Conservation (phyloP, 257 asterid genomes). For the Apocynum venetum region DNA sequence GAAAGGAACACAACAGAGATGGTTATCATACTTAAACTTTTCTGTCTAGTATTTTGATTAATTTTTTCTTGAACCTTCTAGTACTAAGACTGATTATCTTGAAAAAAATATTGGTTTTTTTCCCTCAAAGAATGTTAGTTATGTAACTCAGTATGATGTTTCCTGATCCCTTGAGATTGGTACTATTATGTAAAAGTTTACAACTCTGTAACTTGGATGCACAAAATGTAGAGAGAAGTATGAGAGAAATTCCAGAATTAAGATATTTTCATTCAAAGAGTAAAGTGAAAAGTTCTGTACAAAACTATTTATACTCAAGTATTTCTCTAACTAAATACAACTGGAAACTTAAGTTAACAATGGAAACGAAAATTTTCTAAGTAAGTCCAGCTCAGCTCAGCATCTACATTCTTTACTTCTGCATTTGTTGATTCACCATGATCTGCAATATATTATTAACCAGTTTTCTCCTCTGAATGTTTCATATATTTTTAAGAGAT, state of each 20-base stretch:
- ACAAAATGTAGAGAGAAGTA: too few relatives aligned
- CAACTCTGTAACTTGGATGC: too few relatives aligned
- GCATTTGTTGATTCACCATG: too few relatives aligned
- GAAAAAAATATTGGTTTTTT: not conserved
- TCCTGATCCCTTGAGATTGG: not conserved
- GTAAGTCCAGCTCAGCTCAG: too few relatives aligned
- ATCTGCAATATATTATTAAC: not conserved
- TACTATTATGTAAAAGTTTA: not conserved
- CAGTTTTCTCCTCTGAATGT: not conserved
- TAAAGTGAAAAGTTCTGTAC: too few relatives aligned
- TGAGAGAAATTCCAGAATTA: too few relatives aligned
- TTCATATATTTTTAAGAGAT: conserved; percentile 30
- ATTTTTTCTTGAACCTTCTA: not conserved
- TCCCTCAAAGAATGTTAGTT: not conserved
- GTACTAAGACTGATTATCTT: not conserved
- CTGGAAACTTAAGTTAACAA: too few relatives aligned
- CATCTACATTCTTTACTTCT: too few relatives aligned
- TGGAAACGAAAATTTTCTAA: too few relatives aligned
- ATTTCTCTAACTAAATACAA: too few relatives aligned
- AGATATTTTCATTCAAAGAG: too few relatives aligned
- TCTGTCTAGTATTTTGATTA: not conserved
- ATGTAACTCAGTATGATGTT: not conserved
- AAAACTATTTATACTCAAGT: too few relatives aligned
- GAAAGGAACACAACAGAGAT: not conserved
- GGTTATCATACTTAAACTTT: not conserved